Percentiles rank a stretch among this genome's conserved stretches.
phyloP scores from a whole-genome alignment of 352 stramenopile species.

The Pythium brassicae region DNA sequence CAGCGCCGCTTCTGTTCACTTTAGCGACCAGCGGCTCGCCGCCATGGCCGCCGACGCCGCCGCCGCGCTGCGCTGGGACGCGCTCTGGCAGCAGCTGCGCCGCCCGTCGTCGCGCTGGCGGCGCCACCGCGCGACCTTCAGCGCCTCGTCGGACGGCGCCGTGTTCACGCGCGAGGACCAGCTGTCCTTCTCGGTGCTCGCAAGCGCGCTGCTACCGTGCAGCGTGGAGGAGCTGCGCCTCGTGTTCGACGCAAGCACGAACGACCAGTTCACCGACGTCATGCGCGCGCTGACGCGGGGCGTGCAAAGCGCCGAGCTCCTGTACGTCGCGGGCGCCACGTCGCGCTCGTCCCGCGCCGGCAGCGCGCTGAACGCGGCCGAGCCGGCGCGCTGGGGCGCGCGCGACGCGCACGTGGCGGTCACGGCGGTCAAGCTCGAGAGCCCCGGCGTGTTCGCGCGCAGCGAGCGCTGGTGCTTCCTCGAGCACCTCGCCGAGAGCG shows the following conservation, averaged over 20 bases:
- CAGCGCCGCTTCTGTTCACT: constrained; percentile 6
- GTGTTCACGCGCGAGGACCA: constrained; percentile 13
- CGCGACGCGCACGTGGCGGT: constrained; percentile 27
- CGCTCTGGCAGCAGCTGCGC: constrained; percentile 17
- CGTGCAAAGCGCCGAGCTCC: constrained; percentile 3
- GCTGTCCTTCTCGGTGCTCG: constrained; percentile 12
- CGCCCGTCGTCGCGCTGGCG: constrained; percentile 26
- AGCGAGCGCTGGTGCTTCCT: constrained; percentile 41
- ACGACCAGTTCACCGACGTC: constrained; percentile 11
- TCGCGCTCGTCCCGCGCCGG: background rate
- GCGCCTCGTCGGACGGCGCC: constrained; percentile 9
- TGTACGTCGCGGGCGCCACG: background rate
- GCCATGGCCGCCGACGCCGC: constrained; percentile 23
- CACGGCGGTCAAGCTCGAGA: constrained; percentile 35
- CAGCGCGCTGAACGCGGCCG: background rate
- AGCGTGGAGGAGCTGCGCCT: constrained; percentile 12
- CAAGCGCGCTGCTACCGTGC: constrained; percentile 7
- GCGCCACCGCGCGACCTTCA: constrained; percentile 2
- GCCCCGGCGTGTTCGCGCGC: constrained; percentile 26
- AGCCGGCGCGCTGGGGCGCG: constrained; percentile 9
- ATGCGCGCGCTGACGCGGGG: constrained; percentile 6
- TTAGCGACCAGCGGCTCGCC: constrained; percentile 32
- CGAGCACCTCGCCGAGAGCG: constrained; percentile 14
- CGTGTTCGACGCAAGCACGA: constrained; percentile 14
- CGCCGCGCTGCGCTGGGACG: constrained; percentile 25